These are phyloP conservation scores for Piper betle DNA, from an alignment of 164 flowering plant species.

Conservation along the genomic window DNA sequence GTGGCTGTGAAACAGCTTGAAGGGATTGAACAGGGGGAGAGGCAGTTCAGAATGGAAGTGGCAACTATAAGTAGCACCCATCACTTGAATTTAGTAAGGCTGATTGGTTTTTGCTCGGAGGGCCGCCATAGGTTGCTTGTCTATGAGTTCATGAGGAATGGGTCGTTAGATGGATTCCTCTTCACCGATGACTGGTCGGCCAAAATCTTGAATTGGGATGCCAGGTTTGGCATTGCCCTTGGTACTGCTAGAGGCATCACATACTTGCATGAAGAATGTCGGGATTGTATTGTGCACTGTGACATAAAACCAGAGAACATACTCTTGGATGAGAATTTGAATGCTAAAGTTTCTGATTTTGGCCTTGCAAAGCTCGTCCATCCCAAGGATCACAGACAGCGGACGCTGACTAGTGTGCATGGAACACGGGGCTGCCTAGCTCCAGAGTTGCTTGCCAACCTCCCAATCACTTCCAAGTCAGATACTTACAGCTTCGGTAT, in stretches of 20 bases:
- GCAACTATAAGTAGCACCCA: slow-evolving; percentile 33
- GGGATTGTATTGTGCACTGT: slow-evolving; percentile 81
- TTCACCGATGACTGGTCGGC: slow-evolving; percentile 18
- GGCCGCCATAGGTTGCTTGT: slow-evolving; percentile 31
- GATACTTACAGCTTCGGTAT: slow-evolving; percentile 77
- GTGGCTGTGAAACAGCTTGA: slow-evolving; percentile 29
- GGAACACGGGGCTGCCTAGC: slow-evolving; percentile 81
- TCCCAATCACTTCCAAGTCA: slow-evolving; percentile 69
- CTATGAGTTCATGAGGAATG: slow-evolving; percentile 31
- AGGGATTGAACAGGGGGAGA: slow-evolving; percentile 36
- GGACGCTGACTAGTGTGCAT: slow-evolving; percentile 52
- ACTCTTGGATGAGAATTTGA: slow-evolving; percentile 58
- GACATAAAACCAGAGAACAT: slow-evolving; percentile 87
- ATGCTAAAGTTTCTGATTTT: slow-evolving; percentile 70
- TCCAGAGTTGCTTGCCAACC: slow-evolving; percentile 86
- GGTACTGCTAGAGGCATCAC: slow-evolving; percentile 79
- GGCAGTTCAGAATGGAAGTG: slow-evolving; percentile 32
- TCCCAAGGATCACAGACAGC: slow-evolving; percentile 47
- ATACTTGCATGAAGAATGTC: slow-evolving; percentile 82
- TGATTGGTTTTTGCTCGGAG: slow-evolving; percentile 33
- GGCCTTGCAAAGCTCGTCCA: slow-evolving; percentile 68
- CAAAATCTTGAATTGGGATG: slow-evolving; percentile 43
- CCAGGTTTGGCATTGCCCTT: slow-evolving; percentile 51
- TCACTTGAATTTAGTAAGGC: slow-evolving; percentile 27
- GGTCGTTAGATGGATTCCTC: slow-evolving; percentile 23